Percentiles rank a stretch among this genome's conserved stretches.
These are phyloP conservation scores for Boletus subluridellus DNA, from an alignment of 1,284 basidiomycete species.

Conservation along the genomic window DNA sequence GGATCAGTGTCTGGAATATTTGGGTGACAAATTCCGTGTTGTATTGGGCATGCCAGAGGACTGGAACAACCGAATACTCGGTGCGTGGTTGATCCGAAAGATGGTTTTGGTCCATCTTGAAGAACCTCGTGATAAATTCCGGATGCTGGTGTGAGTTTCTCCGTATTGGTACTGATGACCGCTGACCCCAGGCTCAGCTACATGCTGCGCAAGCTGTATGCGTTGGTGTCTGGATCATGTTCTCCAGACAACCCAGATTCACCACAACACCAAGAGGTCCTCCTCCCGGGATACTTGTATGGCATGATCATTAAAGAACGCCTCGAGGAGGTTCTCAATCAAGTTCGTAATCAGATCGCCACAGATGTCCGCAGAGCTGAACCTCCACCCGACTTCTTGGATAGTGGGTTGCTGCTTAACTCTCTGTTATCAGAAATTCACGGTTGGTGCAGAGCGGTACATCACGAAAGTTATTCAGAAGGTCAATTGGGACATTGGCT, in stretches of 20 bases:
- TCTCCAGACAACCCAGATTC: conserved; percentile 98
- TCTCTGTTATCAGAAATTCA: conserved; percentile 8
- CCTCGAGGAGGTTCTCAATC: conserved; percentile 85
- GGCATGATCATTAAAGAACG: conserved; percentile 99
- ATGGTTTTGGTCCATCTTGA: conserved; percentile 90
- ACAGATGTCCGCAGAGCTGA: conserved; percentile 75
- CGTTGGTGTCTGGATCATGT: conserved; percentile 87
- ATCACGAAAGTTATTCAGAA: conserved; percentile 75
- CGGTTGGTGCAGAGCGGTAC: conserved; percentile 61
- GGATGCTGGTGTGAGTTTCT: conserved; percentile 76
- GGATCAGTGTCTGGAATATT: conserved; percentile 91
- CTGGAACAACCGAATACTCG: conserved; percentile 83
- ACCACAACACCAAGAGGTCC: conserved; percentile 96
- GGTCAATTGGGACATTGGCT: conserved; percentile 90
- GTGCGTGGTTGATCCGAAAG: conserved; percentile 81
- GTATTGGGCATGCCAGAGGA: conserved; percentile 92
- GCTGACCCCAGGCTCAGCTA: conserved; percentile 49
- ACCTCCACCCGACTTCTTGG: conserved; percentile 78
- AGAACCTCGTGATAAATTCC: conserved; percentile 91
- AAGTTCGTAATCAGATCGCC: conserved; percentile 70
- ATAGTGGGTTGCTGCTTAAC: conserved; percentile 52
- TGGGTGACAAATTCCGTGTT: conserved; percentile 98
- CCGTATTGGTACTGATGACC: background rate
- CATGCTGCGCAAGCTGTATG: conserved; percentile 96
- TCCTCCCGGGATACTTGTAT: conserved; percentile 91